These are phyloP conservation scores for Durusdinium trenchii DNA, from an alignment of 73 alveolate genomes.

Conservation along the genomic window DNA sequence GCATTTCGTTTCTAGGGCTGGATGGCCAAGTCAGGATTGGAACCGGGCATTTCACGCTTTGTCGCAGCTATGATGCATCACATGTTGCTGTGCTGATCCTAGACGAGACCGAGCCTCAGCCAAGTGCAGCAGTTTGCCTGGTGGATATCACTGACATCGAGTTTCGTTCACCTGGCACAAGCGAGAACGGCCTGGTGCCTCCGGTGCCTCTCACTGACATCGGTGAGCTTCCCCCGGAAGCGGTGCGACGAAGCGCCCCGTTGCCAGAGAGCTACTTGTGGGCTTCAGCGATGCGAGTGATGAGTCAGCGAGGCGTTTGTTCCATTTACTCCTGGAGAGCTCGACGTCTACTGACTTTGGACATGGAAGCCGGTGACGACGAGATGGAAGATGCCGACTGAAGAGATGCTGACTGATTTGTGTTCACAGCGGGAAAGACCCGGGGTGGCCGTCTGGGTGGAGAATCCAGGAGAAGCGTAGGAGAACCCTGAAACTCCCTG, in stretches of 20 bases:
- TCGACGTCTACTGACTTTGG: constrained; percentile 74
- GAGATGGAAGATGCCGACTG: constrained; percentile 66
- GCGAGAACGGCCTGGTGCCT: too few relatives aligned
- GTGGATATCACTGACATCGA: constrained; percentile 29
- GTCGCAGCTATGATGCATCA: constrained; percentile 67
- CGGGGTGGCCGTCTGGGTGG: too few relatives aligned
- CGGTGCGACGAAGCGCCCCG: constrained; percentile 39
- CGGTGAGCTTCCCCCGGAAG: constrained; percentile 15
- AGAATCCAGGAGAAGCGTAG: too few relatives aligned
- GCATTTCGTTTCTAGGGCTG: too few relatives aligned
- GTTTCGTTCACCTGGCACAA: neutral
- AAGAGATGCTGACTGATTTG: too few relatives aligned
- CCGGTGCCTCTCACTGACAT: too few relatives aligned
- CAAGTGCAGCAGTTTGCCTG: neutral
- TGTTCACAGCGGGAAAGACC: too few relatives aligned
- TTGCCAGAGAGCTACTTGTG: constrained; percentile 78
- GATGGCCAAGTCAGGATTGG: neutral
- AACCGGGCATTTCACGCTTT: constrained; percentile 42
- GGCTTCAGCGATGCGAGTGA: constrained; percentile 86
- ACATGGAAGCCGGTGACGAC: constrained; percentile 58
- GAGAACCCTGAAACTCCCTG: too few relatives aligned
- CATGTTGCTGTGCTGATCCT: constrained; percentile 58
- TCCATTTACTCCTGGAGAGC: constrained; percentile 79
- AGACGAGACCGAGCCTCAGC: neutral
- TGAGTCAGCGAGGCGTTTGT: constrained; percentile 83